Evolutionary conservation across 352 stramenopile species (phyloP).

Genomic region (Halophytophthora batemanensis): DNA sequence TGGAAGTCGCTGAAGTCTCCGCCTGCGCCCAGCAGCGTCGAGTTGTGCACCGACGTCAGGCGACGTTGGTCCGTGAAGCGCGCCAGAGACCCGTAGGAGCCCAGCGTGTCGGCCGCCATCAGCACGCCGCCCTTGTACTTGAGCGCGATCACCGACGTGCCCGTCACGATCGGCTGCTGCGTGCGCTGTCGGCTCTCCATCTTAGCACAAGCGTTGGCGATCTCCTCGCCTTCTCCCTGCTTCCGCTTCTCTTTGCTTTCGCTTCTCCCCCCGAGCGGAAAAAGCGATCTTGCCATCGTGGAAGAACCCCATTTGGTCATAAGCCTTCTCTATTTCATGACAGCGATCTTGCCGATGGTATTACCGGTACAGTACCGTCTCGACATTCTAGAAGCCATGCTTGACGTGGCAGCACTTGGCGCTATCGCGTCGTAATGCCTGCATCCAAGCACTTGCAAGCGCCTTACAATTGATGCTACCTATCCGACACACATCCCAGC

Average conservation of each 20-base stretch:
- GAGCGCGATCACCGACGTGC: slow-evolving; percentile 95
- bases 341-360: no score
- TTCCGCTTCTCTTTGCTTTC: slow-evolving; percentile 9
- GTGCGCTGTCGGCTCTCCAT: slow-evolving; percentile 81
- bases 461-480: neutral
- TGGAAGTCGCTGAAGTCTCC: slow-evolving; percentile 99
- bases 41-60: slow-evolving; percentile 82
- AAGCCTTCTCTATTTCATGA: no score
- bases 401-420: neutral
- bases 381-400: slow-evolving; percentile 1
- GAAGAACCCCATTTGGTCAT: no score
- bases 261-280: slow-evolving; percentile 9
- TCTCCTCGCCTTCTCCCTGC: slow-evolving; percentile 6
- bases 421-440: neutral
- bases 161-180: slow-evolving; percentile 96
- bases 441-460: no score
- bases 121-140: slow-evolving; percentile 97
- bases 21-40: slow-evolving; percentile 93
- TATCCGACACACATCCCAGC: neutral
- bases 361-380: no score
- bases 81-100: slow-evolving; percentile 96
- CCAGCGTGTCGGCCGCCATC: slow-evolving; percentile 97
- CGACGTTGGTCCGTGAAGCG: slow-evolving; percentile 95
- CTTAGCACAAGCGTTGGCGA: slow-evolving; percentile 1
- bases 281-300: slow-evolving; percentile 40